Base-by-base conservation (phyloP, 2,329 filamentous ascomycete genomes). In the Plectosphaerella sp. region DNA sequence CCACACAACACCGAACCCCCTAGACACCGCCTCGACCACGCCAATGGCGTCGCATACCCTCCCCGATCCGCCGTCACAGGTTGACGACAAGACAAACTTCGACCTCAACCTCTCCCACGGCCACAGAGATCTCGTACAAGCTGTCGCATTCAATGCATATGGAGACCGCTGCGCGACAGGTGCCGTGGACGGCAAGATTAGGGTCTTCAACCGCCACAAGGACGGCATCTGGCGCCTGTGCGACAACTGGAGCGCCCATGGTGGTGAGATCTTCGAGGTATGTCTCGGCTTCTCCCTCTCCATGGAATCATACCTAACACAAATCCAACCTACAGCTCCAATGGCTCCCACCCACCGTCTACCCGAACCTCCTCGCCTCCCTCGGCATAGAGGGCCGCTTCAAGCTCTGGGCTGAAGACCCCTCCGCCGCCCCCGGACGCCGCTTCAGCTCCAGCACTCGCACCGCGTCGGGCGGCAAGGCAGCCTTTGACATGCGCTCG, bases 331-430 rank as follows among this genome's bases (percentile, higher is more conserved):
- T 46, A 47, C 64, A 93, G 89, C 85, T 96, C 51, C 90, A 94
- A 77, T 97, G 93, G 92, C 89, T 96, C 52, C 90, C 91, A 1
- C 89, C 91, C 0, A 93, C 89, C 57, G 86, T 94, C 54, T 94
- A 94, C 59, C 91, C 83, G 37, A 85, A 94, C 64, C 83, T 96
- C 61, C 77, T 97, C 60, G 92, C 87, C 52, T 96, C 89, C 50
- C 88, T 97, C 54, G 91, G 89, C 57, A 88, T 93, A 63, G 93
- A 97, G 62, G 90, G 93, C 63, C 86, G 87, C 67, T 91, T 95
- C 75, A 90, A 91, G 66, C 79, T 97, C 58, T 97, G 93, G 93
- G 87, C 89, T 55, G 93, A 97, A 72, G 91, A 97, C 69, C 85
- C 88, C 15, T 88, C 86, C 1, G 88, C 94, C 47, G 79, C 88